Evolutionary conservation across 495 filamentous ascomycete species (phyloP).

Genomic region (Aspergillus sparsus): DNA sequence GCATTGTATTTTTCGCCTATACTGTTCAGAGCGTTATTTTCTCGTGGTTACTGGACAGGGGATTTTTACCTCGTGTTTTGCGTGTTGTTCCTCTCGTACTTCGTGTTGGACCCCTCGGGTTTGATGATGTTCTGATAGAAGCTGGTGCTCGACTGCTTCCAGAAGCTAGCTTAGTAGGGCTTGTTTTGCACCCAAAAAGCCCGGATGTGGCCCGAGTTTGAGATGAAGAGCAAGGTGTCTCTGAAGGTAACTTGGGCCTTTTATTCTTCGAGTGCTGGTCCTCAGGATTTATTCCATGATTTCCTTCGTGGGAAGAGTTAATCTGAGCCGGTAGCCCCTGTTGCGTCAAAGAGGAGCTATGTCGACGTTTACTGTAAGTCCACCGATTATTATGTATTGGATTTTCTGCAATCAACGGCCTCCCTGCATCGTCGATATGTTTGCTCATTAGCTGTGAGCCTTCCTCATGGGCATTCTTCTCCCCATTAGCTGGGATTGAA

Average conservation of each 20-base stretch:
- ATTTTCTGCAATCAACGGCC: not conserved
- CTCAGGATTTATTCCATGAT: not conserved
- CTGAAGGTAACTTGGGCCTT: conserved; percentile 10
- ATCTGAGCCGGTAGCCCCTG: not conserved
- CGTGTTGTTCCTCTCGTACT: conserved; percentile 24
- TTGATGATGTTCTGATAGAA: conserved; percentile 9
- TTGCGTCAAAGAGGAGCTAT: conserved; percentile 4
- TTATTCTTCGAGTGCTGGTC: conserved; percentile 12
- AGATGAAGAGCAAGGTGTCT: not conserved
- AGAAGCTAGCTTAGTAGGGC: conserved; percentile 25
- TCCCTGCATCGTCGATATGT: not conserved
- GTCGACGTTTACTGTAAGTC: conserved; percentile 27
- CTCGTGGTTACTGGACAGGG: not conserved
- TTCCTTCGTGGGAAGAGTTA: not conserved
- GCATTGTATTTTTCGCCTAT: conserved; percentile 40
- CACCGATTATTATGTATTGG: conserved; percentile 17
- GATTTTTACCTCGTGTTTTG: conserved; percentile 31
- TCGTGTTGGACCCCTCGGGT: conserved; percentile 15
- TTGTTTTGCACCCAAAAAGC: conserved; percentile 22
- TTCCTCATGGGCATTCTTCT: conserved; percentile 11
- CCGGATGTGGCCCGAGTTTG: conserved; percentile 16
- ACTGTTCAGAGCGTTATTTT: conserved; percentile 10
- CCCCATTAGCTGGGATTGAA: not conserved
- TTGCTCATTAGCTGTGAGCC: not conserved
- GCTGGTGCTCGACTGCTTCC: conserved; percentile 20